These are phyloP conservation scores for Quercus alba DNA, from an alignment of 306 rosid genomes.

Conservation along the genomic window DNA sequence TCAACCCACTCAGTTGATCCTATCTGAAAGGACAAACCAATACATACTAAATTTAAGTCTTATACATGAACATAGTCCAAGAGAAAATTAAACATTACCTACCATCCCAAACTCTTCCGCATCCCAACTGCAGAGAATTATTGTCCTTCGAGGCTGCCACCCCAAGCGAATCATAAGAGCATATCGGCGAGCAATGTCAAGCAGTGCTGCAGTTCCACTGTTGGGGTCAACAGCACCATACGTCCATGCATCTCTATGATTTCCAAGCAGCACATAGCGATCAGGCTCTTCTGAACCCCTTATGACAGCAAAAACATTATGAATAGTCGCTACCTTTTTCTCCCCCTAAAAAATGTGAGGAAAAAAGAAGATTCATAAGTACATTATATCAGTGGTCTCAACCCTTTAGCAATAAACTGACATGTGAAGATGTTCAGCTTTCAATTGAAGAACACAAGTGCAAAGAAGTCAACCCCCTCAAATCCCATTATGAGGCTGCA, in stretches of 20 bases:
- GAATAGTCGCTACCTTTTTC: constrained; percentile 60
- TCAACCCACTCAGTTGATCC: constrained; percentile 99
- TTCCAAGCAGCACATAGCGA: constrained; percentile 88
- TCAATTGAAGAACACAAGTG: too few relatives aligned
- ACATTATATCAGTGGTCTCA: too few relatives aligned
- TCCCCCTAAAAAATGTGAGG: constrained; percentile 60
- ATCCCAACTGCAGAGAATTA: constrained; percentile 47
- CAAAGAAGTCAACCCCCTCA: too few relatives aligned
- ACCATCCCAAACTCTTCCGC: constrained; percentile 51
- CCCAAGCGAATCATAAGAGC: constrained; percentile 51
- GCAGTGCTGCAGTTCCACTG: constrained; percentile 93
- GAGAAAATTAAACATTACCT: constrained; percentile 10
- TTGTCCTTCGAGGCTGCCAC: constrained; percentile 79
- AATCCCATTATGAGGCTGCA: background rate
- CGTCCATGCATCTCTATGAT: constrained; percentile 98
- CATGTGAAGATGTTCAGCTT: too few relatives aligned
- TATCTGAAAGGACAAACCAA: constrained; percentile 46
- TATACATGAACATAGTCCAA: constrained; percentile 9
- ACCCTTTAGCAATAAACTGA: too few relatives aligned
- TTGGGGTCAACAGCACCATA: constrained; percentile 96
- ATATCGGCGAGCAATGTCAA: constrained; percentile 86
- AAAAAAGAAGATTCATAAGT: too few relatives aligned
- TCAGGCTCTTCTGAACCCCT: constrained; percentile 84
- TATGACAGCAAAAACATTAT: constrained; percentile 77
- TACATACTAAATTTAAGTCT: constrained; percentile 20